phyloP scores from a whole-genome alignment of 2,329 filamentous ascomycete genomes.

The Aspergillus pseudoviridinutans region DNA sequence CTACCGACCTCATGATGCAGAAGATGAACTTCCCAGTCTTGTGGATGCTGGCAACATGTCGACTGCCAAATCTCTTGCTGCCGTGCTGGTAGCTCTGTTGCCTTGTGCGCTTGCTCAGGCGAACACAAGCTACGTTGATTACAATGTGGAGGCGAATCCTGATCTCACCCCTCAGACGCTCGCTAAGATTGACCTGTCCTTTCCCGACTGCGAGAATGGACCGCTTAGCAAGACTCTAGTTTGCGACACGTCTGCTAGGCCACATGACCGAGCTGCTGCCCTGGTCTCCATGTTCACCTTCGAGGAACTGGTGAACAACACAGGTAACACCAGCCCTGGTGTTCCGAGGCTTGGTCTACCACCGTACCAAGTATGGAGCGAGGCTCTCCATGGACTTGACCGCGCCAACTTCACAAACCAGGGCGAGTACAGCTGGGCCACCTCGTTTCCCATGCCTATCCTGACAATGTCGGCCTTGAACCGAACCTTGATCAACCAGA shows the following conservation, averaged over 20 bases:
- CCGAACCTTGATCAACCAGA: constrained; percentile 55
- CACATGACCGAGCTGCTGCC: constrained; percentile 43
- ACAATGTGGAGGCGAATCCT: constrained; percentile 22
- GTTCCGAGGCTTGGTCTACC: constrained; percentile 55
- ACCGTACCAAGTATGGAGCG: constrained; percentile 58
- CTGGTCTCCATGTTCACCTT: constrained; percentile 50
- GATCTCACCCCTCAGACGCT: constrained; percentile 19
- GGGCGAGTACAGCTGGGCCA: constrained; percentile 57
- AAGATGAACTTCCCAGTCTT: neutral
- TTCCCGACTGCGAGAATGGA: constrained; percentile 51
- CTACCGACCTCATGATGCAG: neutral
- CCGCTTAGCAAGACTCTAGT: constrained; percentile 49
- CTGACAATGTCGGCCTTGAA: constrained; percentile 61
- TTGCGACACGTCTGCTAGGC: constrained; percentile 45
- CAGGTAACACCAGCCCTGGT: constrained; percentile 47
- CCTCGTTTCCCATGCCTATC: constrained; percentile 64
- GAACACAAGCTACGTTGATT: constrained; percentile 26
- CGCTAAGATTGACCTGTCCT: constrained; percentile 24
- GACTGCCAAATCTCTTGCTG: constrained; percentile 9
- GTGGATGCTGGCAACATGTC: constrained; percentile 13
- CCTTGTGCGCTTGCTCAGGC: constrained; percentile 21
- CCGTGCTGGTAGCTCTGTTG: constrained; percentile 19
- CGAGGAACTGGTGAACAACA: constrained; percentile 55
- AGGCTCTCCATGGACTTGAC: constrained; percentile 59
- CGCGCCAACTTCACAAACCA: constrained; percentile 53